Evolutionary conservation across 345 rosid genomes (phyloP).

Genomic region (Populus alba): DNA sequence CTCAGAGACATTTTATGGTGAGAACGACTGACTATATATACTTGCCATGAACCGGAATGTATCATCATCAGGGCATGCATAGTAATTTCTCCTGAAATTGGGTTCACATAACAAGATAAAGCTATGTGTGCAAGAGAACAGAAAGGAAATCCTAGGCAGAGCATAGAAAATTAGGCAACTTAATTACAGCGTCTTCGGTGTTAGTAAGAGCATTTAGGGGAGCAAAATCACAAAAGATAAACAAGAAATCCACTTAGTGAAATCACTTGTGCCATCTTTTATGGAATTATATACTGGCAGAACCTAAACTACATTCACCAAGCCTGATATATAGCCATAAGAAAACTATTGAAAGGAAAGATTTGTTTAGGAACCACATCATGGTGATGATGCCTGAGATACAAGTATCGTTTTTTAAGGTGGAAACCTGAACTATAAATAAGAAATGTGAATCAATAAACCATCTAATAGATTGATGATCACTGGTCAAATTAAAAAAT

Average conservation of each 20-base stretch:
- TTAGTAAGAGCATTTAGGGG: neutral
- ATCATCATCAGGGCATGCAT: constrained; percentile 85
- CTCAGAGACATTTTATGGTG: constrained; percentile 92
- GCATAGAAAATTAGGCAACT: constrained; percentile 1
- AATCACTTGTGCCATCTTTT: constrained; percentile 7
- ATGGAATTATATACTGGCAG: neutral
- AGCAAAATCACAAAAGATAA: neutral
- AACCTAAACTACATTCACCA: neutral
- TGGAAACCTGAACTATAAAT: neutral
- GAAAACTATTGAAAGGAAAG: neutral
- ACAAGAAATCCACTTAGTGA: constrained; percentile 2
- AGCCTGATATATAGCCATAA: neutral
- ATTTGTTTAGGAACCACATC: neutral
- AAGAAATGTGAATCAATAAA: neutral
- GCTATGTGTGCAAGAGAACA: neutral
- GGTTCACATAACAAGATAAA: constrained; percentile 7
- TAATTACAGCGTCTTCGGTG: neutral
- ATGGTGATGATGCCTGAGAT: neutral
- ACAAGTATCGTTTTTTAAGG: neutral
- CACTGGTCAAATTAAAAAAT: neutral
- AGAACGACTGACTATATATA: constrained; percentile 56
- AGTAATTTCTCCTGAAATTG: constrained; percentile 72
- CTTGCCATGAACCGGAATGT: constrained; percentile 77
- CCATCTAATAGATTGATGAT: neutral
- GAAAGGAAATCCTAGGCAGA: constrained; percentile 4